These are phyloP conservation scores for Heracleum sosnowskyi DNA, from an alignment of 129 eudicot genomes.

Conservation along the genomic window DNA sequence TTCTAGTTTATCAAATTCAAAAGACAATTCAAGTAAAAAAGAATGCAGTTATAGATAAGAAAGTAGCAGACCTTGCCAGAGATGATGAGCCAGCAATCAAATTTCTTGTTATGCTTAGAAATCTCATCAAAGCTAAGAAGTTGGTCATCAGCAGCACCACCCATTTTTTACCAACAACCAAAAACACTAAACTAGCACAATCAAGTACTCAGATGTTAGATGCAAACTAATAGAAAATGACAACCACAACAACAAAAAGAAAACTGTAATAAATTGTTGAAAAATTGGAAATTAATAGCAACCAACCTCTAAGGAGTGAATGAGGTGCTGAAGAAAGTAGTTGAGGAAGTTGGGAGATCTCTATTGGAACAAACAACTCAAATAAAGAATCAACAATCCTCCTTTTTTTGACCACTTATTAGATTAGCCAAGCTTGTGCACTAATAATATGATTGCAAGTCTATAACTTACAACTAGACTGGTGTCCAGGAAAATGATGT, in stretches of 20 bases:
- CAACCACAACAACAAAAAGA: neutral
- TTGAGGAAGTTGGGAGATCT: neutral
- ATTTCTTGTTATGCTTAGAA: slow-evolving; percentile 37
- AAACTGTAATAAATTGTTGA: neutral
- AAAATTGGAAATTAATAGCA: neutral
- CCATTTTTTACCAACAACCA: slow-evolving; percentile 10
- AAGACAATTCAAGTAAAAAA: neutral
- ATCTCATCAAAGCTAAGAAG: slow-evolving; percentile 42
- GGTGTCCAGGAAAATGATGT: neutral
- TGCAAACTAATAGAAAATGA: neutral
- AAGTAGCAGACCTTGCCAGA: slow-evolving; percentile 48
- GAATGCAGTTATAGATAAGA: neutral
- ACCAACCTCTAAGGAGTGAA: neutral
- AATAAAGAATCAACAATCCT: neutral
- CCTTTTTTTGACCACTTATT: neutral
- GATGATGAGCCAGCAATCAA: slow-evolving; percentile 68
- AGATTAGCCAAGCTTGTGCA: neutral
- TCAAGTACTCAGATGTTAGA: neutral
- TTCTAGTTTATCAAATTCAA: neutral
- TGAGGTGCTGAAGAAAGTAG: neutral
- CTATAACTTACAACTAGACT: too few relatives aligned
- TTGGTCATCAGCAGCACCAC: slow-evolving; percentile 24
- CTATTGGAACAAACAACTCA: neutral
- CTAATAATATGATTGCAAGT: too few relatives aligned
- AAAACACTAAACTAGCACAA: neutral